phyloP scores from a whole-genome alignment of 768 basidiomycete genomes.

The Termitomyces sp. region DNA sequence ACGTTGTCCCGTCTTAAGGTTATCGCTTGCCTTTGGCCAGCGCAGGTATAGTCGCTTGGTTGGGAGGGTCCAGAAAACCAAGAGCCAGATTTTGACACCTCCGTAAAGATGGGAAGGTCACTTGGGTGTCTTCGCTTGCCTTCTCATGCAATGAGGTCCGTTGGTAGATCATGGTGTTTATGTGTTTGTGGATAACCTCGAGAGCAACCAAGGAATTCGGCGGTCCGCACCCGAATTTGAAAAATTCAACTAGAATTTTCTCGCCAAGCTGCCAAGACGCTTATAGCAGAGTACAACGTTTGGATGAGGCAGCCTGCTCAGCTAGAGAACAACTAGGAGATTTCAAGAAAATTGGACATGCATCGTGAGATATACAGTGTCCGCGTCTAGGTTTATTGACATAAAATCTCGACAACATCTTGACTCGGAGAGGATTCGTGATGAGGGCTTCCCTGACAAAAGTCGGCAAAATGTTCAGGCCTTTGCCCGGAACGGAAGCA shows the following conservation, averaged over 20 bases:
- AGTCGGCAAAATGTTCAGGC: neutral
- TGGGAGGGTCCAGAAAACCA: neutral
- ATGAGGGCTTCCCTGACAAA: neutral
- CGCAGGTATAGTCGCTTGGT: neutral
- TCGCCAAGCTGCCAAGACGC: conserved; percentile 1
- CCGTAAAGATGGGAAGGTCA: neutral
- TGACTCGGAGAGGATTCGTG: too few relatives aligned
- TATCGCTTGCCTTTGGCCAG: neutral
- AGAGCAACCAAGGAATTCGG: too few relatives aligned
- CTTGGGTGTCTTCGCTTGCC: neutral
- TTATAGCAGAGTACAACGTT: neutral
- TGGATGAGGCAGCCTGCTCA: neutral
- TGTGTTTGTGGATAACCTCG: too few relatives aligned
- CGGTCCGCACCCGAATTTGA: neutral
- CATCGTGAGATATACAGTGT: neutral
- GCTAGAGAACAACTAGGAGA: neutral
- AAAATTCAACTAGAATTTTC: neutral
- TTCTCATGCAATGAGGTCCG: too few relatives aligned
- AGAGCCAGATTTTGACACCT: neutral
- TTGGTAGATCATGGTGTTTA: too few relatives aligned
- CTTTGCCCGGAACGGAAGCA: neutral
- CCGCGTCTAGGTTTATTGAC: neutral
- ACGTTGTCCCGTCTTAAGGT: neutral
- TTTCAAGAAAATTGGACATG: neutral
- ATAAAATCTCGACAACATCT: neutral